Evolutionary conservation across 2,329 filamentous ascomycete species (phyloP).

Genomic region (Sclerotiophoma versabilis): DNA sequence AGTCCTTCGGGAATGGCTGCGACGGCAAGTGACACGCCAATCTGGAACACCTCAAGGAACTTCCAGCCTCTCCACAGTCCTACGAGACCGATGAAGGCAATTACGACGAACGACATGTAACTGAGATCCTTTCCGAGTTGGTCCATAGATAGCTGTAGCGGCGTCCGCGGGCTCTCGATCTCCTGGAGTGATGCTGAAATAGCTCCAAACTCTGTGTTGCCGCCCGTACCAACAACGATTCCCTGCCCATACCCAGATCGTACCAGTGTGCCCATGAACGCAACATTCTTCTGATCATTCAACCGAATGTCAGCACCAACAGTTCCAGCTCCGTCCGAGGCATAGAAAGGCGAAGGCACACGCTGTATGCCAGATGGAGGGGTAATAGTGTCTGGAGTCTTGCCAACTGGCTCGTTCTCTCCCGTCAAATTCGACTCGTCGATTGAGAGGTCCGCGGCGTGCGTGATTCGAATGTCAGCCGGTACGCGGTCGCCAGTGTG

Average conservation of each 20-base stretch:
- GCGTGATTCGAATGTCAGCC: slow-evolving; percentile 92
- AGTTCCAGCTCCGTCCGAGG: slow-evolving; percentile 64
- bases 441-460: slow-evolving; percentile 87
- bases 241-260: slow-evolving; percentile 95
- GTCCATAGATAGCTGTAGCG: slow-evolving; percentile 95
- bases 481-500: slow-evolving; percentile 96
- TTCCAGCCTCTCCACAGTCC: slow-evolving; percentile 90
- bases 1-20: slow-evolving; percentile 95
- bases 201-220: slow-evolving; percentile 91
- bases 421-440: slow-evolving; percentile 97
- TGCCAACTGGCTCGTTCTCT: slow-evolving; percentile 90
- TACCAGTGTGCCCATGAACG: slow-evolving; percentile 97
- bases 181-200: slow-evolving; percentile 94
- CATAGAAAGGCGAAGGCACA: slow-evolving; percentile 64
- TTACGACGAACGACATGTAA: slow-evolving; percentile 95
- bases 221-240: slow-evolving; percentile 95
- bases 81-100: slow-evolving; percentile 88
- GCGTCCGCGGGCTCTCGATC: slow-evolving; percentile 93
- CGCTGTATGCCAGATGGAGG: slow-evolving; percentile 51
- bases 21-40: slow-evolving; percentile 94
- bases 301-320: slow-evolving; percentile 71
- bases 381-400: slow-evolving; percentile 70
- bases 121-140: slow-evolving; percentile 94
- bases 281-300: slow-evolving; percentile 86
- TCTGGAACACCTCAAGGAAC: slow-evolving; percentile 93